Evolutionary conservation across 2,329 filamentous ascomycete species (phyloP).

Genomic region (Epichloe coenophiala): DNA sequence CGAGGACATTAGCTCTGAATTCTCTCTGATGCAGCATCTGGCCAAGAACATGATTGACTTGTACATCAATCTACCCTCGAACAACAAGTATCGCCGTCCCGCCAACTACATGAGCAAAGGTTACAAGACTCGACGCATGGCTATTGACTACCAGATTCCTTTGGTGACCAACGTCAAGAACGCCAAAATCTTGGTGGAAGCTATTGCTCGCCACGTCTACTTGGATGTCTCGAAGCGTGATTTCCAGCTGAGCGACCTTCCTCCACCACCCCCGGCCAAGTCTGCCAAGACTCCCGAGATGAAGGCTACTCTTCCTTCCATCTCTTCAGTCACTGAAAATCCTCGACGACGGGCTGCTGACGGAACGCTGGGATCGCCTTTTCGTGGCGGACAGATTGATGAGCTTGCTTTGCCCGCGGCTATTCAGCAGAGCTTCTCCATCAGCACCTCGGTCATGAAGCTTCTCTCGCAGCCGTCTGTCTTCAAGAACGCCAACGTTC

Average conservation of each 20-base stretch:
- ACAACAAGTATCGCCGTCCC: slow-evolving; percentile 89
- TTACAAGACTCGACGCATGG: slow-evolving; percentile 93
- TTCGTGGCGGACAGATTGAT: slow-evolving; percentile 20
- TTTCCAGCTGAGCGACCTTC: slow-evolving; percentile 80
- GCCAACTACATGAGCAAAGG: slow-evolving; percentile 98
- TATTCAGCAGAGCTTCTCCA: slow-evolving; percentile 36
- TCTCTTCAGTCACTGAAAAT: slow-evolving; percentile 22
- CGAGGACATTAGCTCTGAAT: slow-evolving; percentile 84
- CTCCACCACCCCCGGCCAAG: slow-evolving; percentile 58
- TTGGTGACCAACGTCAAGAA: slow-evolving; percentile 99
- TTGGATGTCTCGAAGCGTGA: slow-evolving; percentile 73
- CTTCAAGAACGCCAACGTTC: slow-evolving; percentile 80
- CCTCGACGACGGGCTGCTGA: slow-evolving; percentile 20
- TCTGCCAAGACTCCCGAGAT: slow-evolving; percentile 41
- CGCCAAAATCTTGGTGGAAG: slow-evolving; percentile 92
- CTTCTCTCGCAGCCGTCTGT: slow-evolving; percentile 62
- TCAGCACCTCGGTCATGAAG: slow-evolving; percentile 51
- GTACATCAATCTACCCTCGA: slow-evolving; percentile 98
- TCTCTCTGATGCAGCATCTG: slow-evolving; percentile 90
- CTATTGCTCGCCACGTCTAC: slow-evolving; percentile 78
- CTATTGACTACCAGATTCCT: slow-evolving; percentile 92
- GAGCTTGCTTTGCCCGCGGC: slow-evolving; percentile 34
- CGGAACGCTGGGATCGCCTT: slow-evolving; percentile 11
- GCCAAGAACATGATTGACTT: slow-evolving; percentile 96
- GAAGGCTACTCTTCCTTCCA: slow-evolving; percentile 33